A percentile compares a stretch with the other conserved stretches of the same genome.
phyloP scores from a whole-genome alignment of 352 stramenopile genomes.

The Phytophthora cactorum region DNA sequence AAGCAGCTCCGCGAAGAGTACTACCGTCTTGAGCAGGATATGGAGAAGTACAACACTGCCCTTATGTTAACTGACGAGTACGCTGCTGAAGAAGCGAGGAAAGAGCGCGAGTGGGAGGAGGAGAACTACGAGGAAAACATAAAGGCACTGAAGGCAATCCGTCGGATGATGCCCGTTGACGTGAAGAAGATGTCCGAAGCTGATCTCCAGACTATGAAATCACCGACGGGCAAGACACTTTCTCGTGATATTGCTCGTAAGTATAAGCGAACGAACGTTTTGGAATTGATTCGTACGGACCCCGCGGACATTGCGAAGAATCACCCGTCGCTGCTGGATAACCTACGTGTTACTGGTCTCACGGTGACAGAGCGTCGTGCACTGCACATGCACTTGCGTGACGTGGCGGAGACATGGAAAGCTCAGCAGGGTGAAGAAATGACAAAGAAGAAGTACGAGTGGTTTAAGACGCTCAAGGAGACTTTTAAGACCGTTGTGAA shows the following conservation, averaged over 20 bases:
- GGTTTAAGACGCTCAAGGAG: slow-evolving; percentile 93
- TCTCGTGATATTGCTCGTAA: slow-evolving; percentile 85
- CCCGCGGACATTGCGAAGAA: slow-evolving; percentile 89
- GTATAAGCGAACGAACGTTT: slow-evolving; percentile 93
- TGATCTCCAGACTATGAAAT: slow-evolving; percentile 67
- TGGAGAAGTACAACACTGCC: slow-evolving; percentile 94
- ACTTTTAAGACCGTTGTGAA: slow-evolving; percentile 94
- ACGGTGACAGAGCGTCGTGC: slow-evolving; percentile 91
- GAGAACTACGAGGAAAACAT: slow-evolving; percentile 89
- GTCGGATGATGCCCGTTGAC: slow-evolving; percentile 93
- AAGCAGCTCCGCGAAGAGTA: slow-evolving; percentile 92
- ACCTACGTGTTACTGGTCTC: slow-evolving; percentile 91
- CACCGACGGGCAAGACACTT: slow-evolving; percentile 82
- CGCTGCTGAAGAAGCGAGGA: slow-evolving; percentile 88
- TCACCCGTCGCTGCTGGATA: slow-evolving; percentile 91
- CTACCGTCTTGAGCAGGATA: slow-evolving; percentile 93
- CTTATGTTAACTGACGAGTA: slow-evolving; percentile 94
- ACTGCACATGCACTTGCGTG: slow-evolving; percentile 87
- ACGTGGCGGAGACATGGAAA: slow-evolving; percentile 90
- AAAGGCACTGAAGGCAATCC: slow-evolving; percentile 88
- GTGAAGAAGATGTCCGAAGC: slow-evolving; percentile 92
- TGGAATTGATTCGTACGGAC: slow-evolving; percentile 89
- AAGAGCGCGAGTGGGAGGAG: slow-evolving; percentile 93
- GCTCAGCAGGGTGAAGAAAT: slow-evolving; percentile 91
- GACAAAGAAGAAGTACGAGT: slow-evolving; percentile 92